phyloP scores from a whole-genome alignment of 2,329 filamentous ascomycete species.

The Fusarium robinianum region DNA sequence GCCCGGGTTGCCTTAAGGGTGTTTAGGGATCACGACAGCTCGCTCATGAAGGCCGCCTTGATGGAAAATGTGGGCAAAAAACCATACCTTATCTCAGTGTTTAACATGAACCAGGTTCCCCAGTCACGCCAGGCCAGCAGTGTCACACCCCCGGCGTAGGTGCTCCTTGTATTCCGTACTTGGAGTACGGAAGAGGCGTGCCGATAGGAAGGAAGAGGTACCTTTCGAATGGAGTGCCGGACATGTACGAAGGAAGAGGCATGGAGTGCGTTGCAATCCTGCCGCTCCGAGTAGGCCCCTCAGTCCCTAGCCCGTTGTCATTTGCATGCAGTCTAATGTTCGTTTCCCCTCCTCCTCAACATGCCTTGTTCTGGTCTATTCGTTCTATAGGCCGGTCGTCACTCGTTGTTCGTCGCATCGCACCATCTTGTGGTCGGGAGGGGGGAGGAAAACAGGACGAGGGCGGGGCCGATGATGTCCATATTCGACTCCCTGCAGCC shows the following conservation, averaged over 20 bases:
- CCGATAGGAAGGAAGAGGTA: too few species aligned
- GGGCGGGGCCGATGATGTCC: constrained; percentile 1
- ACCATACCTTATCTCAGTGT: constrained; percentile 3
- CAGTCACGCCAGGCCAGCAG: constrained; percentile 4
- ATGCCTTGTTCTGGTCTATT: not conserved
- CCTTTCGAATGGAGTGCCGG: too few species aligned
- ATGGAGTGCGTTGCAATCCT: constrained; percentile 1
- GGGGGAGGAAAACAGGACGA: not conserved
- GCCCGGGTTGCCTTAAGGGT: constrained; percentile 16
- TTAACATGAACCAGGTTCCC: constrained; percentile 13
- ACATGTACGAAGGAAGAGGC: too few species aligned
- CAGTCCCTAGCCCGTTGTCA: too few species aligned
- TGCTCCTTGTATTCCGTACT: too few species aligned
- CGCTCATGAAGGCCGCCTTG: not conserved
- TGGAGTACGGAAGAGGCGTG: too few species aligned
- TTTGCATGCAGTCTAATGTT: constrained; percentile 1
- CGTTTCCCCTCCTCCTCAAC: not conserved
- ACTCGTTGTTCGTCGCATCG: constrained; percentile 2
- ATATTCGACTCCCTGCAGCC: constrained; percentile 16
- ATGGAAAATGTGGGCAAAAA: constrained; percentile 4
- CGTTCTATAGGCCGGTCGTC: not conserved
- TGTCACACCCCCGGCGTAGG: too few species aligned
- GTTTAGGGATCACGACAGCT: constrained; percentile 2
- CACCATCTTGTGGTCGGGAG: too few species aligned
- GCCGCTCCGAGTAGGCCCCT: not conserved